phyloP scores from a whole-genome alignment of 345 rosid genomes.

The Gossypium turneri region DNA sequence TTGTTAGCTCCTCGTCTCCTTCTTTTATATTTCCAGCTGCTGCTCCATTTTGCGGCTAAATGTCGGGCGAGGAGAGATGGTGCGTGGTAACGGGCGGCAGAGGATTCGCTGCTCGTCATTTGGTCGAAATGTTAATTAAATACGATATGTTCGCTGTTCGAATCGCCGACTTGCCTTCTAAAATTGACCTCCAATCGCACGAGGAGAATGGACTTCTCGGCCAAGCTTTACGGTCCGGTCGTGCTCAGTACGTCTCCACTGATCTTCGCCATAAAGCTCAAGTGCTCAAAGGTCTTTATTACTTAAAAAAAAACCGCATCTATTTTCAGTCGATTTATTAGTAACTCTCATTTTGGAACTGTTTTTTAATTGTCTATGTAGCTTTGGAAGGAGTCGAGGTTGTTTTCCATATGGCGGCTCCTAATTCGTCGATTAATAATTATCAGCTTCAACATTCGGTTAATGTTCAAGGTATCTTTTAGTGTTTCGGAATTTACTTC shows the following conservation, averaged over 20 bases:
- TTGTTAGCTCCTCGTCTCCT: neutral
- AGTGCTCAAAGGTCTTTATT: constrained; percentile 57
- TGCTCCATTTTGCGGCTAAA: constrained; percentile 8
- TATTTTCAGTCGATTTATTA: neutral
- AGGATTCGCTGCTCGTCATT: constrained; percentile 84
- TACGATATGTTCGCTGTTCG: constrained; percentile 51
- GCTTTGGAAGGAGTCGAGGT: constrained; percentile 74
- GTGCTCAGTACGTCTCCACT: constrained; percentile 47
- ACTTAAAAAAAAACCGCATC: neutral
- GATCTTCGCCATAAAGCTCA: constrained; percentile 81
- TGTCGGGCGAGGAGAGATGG: constrained; percentile 55
- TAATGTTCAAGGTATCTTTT: constrained; percentile 65
- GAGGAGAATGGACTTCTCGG: constrained; percentile 68
- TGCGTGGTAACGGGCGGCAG: constrained; percentile 92
- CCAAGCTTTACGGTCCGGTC: constrained; percentile 63
- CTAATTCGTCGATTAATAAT: constrained; percentile 80
- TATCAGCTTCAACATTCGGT: constrained; percentile 80
- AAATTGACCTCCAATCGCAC: constrained; percentile 43
- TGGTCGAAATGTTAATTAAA: constrained; percentile 75
- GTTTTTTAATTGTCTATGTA: constrained; percentile 22
- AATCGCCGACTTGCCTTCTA: constrained; percentile 64
- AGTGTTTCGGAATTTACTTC: constrained; percentile 4
- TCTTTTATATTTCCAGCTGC: neutral
- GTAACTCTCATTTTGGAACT: neutral
- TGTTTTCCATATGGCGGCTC: constrained; percentile 97